A percentile compares a stretch with the other conserved stretches of the same genome.
Evolutionary conservation across 805 yeast genomes (phyloP).

Genomic region (Barnettozyma californica): DNA sequence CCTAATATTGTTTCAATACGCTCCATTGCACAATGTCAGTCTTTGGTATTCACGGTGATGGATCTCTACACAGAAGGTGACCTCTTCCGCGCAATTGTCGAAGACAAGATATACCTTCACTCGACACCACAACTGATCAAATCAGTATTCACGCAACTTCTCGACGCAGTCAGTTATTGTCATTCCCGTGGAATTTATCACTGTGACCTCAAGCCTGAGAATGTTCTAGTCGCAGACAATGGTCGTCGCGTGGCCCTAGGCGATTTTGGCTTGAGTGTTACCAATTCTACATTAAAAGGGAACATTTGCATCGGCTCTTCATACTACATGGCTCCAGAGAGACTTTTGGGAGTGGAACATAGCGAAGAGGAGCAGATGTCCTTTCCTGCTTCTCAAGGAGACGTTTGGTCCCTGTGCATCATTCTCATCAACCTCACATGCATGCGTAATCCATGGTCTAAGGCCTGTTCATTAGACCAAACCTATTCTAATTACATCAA

Average conservation of each 20-base stretch:
- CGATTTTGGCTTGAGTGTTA: conserved; percentile 87
- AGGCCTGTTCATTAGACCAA: conserved; percentile 59
- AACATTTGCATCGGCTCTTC: conserved; percentile 82
- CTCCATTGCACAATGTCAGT: conserved; percentile 58
- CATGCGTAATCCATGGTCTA: conserved; percentile 87
- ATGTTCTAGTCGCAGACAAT: conserved; percentile 61
- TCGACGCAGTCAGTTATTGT: conserved; percentile 78
- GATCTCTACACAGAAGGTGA: conserved; percentile 87
- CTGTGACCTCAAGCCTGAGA: conserved; percentile 95
- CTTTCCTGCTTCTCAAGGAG: conserved; percentile 72
- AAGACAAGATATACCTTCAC: conserved; percentile 49
- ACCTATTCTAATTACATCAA: conserved; percentile 61
- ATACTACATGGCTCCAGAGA: conserved; percentile 92
- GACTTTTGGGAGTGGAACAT: conserved; percentile 38
- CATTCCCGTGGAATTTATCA: conserved; percentile 83
- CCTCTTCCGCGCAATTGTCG: conserved; percentile 80
- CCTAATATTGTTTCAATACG: conserved; percentile 74
- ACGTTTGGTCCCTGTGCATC: conserved; percentile 83
- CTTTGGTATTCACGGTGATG: conserved; percentile 66
- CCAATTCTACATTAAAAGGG: conserved; percentile 49
- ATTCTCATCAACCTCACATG: conserved; percentile 76
- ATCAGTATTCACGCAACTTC: conserved; percentile 64
- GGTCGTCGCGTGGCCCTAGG: conserved; percentile 59
- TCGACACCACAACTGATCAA: conserved; percentile 46
- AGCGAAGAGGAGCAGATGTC: conserved; percentile 25